Percentiles rank a stretch among this genome's conserved stretches.
Evolutionary conservation across 257 asterid species (phyloP).

Genomic region (Solanum acaule): DNA sequence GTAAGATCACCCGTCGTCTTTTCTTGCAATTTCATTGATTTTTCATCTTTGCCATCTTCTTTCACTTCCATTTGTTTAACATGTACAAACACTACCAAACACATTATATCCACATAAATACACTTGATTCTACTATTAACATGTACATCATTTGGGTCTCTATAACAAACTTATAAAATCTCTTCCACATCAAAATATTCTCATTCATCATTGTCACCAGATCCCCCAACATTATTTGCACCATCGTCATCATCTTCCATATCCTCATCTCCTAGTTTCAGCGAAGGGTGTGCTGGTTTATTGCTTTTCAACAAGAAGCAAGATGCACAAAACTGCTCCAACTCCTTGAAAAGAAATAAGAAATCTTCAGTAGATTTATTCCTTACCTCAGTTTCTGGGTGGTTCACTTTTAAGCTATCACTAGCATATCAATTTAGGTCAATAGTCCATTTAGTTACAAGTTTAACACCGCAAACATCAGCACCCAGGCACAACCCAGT

Average conservation of each 20-base stretch:
- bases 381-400: constrained; percentile 73
- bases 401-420: constrained; percentile 54
- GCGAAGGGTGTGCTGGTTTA: constrained; percentile 5
- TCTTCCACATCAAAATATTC: constrained; percentile 53
- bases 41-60: no score
- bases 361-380: constrained; percentile 55
- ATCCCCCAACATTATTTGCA: constrained; percentile 12
- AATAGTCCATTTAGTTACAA: constrained; percentile 43
- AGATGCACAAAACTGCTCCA: constrained; percentile 52
- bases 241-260: neutral
- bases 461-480: constrained; percentile 42
- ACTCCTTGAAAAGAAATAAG: constrained; percentile 42
- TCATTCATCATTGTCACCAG: constrained; percentile 13
- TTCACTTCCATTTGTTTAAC: no score
- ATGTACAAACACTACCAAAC: no score
- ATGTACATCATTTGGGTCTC: constrained; percentile 30
- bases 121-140: no score
- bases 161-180: constrained; percentile 31
- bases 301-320: constrained; percentile 15
- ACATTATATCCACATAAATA: no score
- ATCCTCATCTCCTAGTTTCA: neutral
- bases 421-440: constrained; percentile 16
- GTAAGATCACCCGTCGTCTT: no score
- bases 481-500: constrained; percentile 83
- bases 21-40: no score